Evolutionary conservation across 345 rosid species (phyloP).

Genomic region (Rhodamnia rubescens): DNA sequence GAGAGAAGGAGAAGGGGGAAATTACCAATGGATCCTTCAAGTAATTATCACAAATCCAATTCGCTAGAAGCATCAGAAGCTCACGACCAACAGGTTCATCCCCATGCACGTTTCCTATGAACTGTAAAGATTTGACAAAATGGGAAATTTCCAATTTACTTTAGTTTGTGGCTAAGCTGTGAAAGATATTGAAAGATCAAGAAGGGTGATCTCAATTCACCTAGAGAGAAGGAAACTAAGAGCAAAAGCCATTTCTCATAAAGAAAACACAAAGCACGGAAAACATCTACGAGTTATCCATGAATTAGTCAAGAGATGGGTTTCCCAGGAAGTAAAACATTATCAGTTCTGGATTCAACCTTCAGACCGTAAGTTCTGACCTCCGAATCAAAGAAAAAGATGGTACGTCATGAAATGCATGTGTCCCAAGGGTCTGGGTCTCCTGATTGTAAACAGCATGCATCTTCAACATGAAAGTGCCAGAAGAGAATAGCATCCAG

Average conservation of each 20-base stretch:
- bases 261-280: background rate
- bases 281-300: background rate
- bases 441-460: background rate
- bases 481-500: background rate
- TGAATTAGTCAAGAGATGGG: background rate
- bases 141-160: background rate
- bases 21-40: conserved; percentile 65
- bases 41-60: conserved; percentile 91
- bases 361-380: background rate
- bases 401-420: background rate
- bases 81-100: conserved; percentile 98
- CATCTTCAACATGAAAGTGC: background rate
- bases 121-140: conserved; percentile 26
- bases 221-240: background rate
- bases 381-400: background rate
- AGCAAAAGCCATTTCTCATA: background rate
- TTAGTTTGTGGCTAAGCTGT: background rate
- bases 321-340: background rate
- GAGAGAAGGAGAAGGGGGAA: background rate
- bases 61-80: conserved; percentile 64
- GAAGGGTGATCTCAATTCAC: background rate
- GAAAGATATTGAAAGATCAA: background rate
- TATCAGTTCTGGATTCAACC: background rate
- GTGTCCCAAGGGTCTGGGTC: background rate
- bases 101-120: conserved; percentile 91